phyloP scores from a whole-genome alignment of 257 asterid species.

The Nicotiana benthamiana region DNA sequence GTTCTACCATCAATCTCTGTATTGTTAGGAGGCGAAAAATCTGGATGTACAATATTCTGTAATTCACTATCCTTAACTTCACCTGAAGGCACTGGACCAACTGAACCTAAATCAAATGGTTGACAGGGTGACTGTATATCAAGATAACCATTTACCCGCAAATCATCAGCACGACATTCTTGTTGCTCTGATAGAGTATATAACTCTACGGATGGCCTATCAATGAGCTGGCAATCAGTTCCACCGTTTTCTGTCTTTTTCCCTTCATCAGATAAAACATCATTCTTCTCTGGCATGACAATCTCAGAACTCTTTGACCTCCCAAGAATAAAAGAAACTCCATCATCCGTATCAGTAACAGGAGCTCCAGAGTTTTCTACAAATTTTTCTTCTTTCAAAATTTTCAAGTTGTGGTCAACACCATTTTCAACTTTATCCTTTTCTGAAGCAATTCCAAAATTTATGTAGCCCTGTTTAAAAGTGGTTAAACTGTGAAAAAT shows the following conservation, averaged over 20 bases:
- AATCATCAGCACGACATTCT: conserved; percentile 21
- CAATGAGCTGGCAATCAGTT: conserved; percentile 20
- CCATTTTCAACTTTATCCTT: conserved; percentile 46
- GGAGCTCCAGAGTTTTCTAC: conserved; percentile 32
- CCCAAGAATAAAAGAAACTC: conserved; percentile 58
- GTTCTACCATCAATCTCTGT: conserved; percentile 19
- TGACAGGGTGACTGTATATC: conserved; percentile 18
- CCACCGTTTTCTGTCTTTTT: conserved; percentile 20
- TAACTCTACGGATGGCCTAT: conserved; percentile 29
- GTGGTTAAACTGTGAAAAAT: conserved; percentile 12
- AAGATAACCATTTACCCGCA: conserved; percentile 30
- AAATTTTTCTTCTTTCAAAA: conserved; percentile 47
- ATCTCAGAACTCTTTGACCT: conserved; percentile 40
- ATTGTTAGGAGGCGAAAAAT: conserved; percentile 19
- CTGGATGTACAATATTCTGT: conserved; percentile 26
- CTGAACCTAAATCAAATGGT: conserved; percentile 3
- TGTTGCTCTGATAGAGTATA: conserved; percentile 24
- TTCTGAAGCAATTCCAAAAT: conserved; percentile 79
- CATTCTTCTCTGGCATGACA: conserved; percentile 27
- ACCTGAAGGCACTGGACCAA: conserved; percentile 19
- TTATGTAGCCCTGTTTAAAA: conserved; percentile 73
- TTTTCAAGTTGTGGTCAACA: conserved; percentile 45
- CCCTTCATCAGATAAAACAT: conserved; percentile 30
- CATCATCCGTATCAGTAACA: conserved; percentile 58
- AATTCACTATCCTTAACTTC: conserved; percentile 27